Base-by-base conservation (phyloP, 805 yeast species). In the Lipomyces chichibuensis region DNA sequence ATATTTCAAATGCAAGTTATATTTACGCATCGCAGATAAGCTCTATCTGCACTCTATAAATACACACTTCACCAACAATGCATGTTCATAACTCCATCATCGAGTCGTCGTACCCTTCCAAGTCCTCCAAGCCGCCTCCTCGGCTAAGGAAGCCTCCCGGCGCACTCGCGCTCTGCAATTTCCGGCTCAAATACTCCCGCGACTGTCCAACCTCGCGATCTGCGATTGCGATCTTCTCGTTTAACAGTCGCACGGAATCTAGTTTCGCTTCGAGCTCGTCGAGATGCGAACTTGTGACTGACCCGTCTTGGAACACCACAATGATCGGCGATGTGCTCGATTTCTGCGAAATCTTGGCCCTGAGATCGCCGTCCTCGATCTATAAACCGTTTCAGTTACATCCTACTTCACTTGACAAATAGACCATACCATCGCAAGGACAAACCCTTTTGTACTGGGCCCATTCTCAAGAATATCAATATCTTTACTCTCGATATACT, bases 141-240 rank as follows among this genome's bases (percentile, higher is more conserved):
- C 49, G 49, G 14, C 49, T n/a, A 43, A 17, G 49, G 20, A 43
- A 43, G 6, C 49, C 49, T 23, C 49, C 49, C 23, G 49, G 49
- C 49, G 55, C 17, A 20, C 33, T 35, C 20, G 55, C 17, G 55
- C 33, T 29, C 29, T 51, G 63, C 59, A 23, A 6, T 53, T 33
- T 39, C 8, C 46, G 56, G 20, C 14, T 14, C 4, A 67, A 29
- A 55, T 37, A 69, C 37, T 69, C 67, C 8, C 66, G 67, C 37
- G 72, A 64, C 63, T 54, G 53, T 3, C 72, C 71, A 33, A 69
- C 57, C 29, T 57, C 23, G 20, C 71, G 59, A 43, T 68, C 69
- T 8, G 62, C 55, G 2, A n/a, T 23, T 11, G 60, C 59, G 9
- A 69, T 39, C 62, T 62, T 43, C 32, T 53, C 63, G 54, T 69